Evolutionary conservation across 306 rosid genomes (phyloP).

Genomic region (Pyrus bretschneideri): DNA sequence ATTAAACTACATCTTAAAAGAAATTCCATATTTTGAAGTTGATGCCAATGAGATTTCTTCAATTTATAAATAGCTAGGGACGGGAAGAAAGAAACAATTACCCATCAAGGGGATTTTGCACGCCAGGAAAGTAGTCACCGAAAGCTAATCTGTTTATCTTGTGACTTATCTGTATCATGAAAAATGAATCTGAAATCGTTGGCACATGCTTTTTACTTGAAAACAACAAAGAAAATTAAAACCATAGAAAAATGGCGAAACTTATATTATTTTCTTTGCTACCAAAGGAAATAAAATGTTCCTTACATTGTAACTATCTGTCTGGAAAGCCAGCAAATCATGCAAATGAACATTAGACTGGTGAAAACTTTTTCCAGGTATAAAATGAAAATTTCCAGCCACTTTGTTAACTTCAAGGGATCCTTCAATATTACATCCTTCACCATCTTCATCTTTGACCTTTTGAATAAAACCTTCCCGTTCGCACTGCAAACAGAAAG

Average conservation of each 20-base stretch:
- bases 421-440: conserved; percentile 88
- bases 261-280: not conserved
- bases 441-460: conserved; percentile 87
- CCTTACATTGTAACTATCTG: conserved; percentile 59
- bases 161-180: conserved; percentile 75
- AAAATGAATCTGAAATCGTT: conserved; percentile 18
- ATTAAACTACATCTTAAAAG: not conserved
- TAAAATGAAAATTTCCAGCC: conserved; percentile 81
- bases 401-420: conserved; percentile 84
- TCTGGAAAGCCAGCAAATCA: conserved; percentile 49
- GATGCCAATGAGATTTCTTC: not conserved
- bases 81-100: conserved; percentile 37
- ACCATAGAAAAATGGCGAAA: conserved; percentile 3
- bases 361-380: conserved; percentile 78
- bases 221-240: not conserved
- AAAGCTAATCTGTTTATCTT: conserved; percentile 72
- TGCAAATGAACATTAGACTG: conserved; percentile 39
- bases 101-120: conserved; percentile 93
- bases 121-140: conserved; percentile 69
- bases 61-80: conserved; percentile 2
- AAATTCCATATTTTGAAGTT: not conserved
- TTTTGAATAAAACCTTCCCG: conserved; percentile 81
- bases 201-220: not conserved
- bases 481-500: conserved; percentile 56
- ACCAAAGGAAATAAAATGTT: not conserved